Evolutionary conservation across 805 yeast species (phyloP).

Genomic region (Cephaloascus albidus): DNA sequence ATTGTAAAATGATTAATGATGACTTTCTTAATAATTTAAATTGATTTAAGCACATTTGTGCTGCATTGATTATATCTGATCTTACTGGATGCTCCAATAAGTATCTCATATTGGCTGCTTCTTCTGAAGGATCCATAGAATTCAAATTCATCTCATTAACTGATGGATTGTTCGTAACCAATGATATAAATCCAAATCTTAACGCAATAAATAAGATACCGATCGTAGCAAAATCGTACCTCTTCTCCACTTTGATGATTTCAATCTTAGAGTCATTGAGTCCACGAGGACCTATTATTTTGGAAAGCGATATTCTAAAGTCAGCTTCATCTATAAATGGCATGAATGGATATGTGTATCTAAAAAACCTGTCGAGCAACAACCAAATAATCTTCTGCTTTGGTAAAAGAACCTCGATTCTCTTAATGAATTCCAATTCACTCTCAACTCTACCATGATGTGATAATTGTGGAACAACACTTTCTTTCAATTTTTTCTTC

Average conservation of each 20-base stretch:
- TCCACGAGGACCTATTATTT: conserved; percentile 29
- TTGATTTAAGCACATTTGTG: conserved; percentile 46
- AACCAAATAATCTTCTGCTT: conserved; percentile 44
- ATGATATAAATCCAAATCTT: conserved; percentile 46
- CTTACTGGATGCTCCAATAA: conserved; percentile 37
- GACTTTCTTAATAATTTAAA: conserved; percentile 36
- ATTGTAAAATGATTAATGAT: conserved; percentile 45
- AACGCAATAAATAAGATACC: conserved; percentile 44
- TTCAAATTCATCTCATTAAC: conserved; percentile 7
- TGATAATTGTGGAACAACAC: not conserved
- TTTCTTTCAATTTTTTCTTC: no score
- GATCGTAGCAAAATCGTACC: conserved; percentile 36
- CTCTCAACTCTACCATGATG: not conserved
- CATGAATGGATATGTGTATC: conserved; percentile 49
- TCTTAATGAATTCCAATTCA: conserved; percentile 28
- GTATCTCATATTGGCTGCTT: conserved; percentile 20
- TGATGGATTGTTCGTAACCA: conserved; percentile 11
- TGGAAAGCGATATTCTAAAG: conserved; percentile 30
- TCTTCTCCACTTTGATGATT: conserved; percentile 20
- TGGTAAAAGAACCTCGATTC: conserved; percentile 38
- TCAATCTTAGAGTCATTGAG: conserved; percentile 1
- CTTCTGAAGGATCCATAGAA: conserved; percentile 12
- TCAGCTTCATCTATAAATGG: conserved; percentile 58
- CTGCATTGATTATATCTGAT: conserved; percentile 34
- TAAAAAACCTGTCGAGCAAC: conserved; percentile 50